Evolutionary conservation across 148 eudicot species (phyloP).

Genomic region (Dysphania ambrosioides): DNA sequence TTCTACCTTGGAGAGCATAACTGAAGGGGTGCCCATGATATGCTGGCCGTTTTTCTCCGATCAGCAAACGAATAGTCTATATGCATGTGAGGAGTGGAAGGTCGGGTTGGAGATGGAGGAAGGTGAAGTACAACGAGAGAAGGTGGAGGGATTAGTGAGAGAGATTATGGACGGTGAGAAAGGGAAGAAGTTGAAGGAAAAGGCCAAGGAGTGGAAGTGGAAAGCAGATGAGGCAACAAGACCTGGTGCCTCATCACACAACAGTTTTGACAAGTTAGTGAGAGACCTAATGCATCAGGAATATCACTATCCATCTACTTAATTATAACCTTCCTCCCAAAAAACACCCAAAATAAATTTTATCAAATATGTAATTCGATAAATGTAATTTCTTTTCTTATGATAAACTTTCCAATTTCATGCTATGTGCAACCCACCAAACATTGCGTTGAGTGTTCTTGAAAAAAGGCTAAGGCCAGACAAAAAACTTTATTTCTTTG

Average conservation of each 20-base stretch:
- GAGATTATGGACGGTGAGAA: slow-evolving; percentile 42
- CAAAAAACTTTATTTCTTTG: too few species aligned
- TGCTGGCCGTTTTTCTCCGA: slow-evolving; percentile 51
- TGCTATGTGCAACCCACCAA: too few species aligned
- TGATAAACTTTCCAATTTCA: too few species aligned
- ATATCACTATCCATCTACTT: not conserved
- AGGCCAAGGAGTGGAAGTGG: slow-evolving; percentile 35
- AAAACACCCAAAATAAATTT: too few species aligned
- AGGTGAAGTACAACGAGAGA: slow-evolving; percentile 28
- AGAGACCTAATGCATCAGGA: slow-evolving; percentile 1
- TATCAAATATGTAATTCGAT: too few species aligned
- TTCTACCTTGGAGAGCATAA: slow-evolving; percentile 38
- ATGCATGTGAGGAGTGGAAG: slow-evolving; percentile 40
- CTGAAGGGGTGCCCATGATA: slow-evolving; percentile 41
- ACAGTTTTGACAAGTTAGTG: slow-evolving; percentile 23
- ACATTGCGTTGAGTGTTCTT: too few species aligned
- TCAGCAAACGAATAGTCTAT: slow-evolving; percentile 42
- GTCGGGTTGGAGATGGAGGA: slow-evolving; percentile 47
- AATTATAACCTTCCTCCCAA: too few species aligned
- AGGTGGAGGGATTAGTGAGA: slow-evolving; percentile 35
- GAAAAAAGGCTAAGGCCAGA: too few species aligned
- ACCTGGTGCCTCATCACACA: slow-evolving; percentile 31
- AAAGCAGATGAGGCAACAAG: slow-evolving; percentile 31
- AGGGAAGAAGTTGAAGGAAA: slow-evolving; percentile 34
- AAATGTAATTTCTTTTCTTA: too few species aligned